Percentiles rank a stretch among this genome's conserved stretches.
Conservation (phyloP, 1,284 basidiomycete species). For the Butyriboletus regius region DNA sequence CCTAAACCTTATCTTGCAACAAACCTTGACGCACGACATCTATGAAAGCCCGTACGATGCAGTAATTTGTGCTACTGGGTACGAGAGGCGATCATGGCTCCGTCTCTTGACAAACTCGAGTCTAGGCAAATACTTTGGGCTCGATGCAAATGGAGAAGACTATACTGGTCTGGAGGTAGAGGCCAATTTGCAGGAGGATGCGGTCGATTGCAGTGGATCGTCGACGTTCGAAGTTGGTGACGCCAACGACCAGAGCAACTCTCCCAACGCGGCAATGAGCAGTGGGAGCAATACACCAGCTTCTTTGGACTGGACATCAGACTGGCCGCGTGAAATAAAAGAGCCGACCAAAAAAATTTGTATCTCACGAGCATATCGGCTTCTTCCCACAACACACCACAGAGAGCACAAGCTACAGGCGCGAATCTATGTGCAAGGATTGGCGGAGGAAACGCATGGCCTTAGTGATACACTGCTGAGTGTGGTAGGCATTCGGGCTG, state of each 20-base stretch:
- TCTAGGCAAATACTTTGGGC: slow-evolving; percentile 40
- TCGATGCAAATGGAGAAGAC: slow-evolving; percentile 19
- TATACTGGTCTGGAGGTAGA: slow-evolving; percentile 20
- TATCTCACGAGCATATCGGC: slow-evolving; percentile 43
- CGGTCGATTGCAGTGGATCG: neutral
- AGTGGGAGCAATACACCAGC: slow-evolving; percentile 29
- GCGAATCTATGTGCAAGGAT: slow-evolving; percentile 51
- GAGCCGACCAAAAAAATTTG: slow-evolving; percentile 30
- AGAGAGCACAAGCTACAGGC: slow-evolving; percentile 29
- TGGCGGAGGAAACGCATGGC: slow-evolving; percentile 52
- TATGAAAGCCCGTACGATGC: slow-evolving; percentile 41
- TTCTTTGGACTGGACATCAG: slow-evolving; percentile 25
- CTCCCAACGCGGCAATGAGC: slow-evolving; percentile 7
- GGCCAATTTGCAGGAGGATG: neutral
- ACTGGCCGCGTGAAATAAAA: slow-evolving; percentile 14
- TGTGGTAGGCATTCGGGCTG: slow-evolving; percentile 44
- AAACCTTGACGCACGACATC: slow-evolving; percentile 33
- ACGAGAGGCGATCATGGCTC: slow-evolving; percentile 47
- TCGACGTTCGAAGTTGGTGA: slow-evolving; percentile 1
- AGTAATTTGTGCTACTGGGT: slow-evolving; percentile 54
- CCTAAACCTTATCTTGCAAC: slow-evolving; percentile 37
- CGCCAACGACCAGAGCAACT: neutral
- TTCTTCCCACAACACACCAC: slow-evolving; percentile 31
- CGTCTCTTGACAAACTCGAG: slow-evolving; percentile 41
- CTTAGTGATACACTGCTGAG: slow-evolving; percentile 53